Percentiles rank a stretch among this genome's conserved stretches.
phyloP scores from a whole-genome alignment of 805 yeast genomes.

The Ogataea pignaliae region DNA sequence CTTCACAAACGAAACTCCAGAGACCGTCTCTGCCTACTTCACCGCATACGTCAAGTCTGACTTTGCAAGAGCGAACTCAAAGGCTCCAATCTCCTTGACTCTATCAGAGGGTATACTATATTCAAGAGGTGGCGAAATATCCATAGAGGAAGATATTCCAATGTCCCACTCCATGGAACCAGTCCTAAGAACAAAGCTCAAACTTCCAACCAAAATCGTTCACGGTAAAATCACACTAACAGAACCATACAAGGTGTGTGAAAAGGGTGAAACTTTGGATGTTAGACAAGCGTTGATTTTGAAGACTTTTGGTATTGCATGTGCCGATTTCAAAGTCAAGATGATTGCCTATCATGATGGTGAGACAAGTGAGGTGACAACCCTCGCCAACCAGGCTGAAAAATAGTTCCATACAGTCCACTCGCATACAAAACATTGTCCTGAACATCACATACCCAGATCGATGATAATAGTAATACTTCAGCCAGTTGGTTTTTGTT shows the following conservation, averaged over 20 bases:
- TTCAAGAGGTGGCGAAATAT: constrained; percentile 91
- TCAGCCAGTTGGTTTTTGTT: too few relatives aligned
- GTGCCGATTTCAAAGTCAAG: constrained; percentile 82
- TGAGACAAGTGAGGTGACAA: constrained; percentile 37
- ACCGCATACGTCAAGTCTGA: constrained; percentile 72
- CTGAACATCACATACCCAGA: too few relatives aligned
- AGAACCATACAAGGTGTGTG: constrained; percentile 76
- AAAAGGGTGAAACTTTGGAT: constrained; percentile 73
- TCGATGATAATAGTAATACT: too few relatives aligned
- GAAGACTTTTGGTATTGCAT: constrained; percentile 94
- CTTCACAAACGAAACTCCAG: constrained; percentile 84
- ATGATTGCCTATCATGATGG: constrained; percentile 74
- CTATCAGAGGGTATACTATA: constrained; percentile 89
- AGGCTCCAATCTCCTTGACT: constrained; percentile 75
- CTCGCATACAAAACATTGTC: too few relatives aligned
- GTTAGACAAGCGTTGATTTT: constrained; percentile 87
- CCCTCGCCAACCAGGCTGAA: constrained; percentile 3
- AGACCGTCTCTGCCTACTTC: constrained; percentile 88
- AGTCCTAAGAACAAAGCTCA: constrained; percentile 81
- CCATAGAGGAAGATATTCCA: constrained; percentile 91
- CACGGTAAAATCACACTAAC: constrained; percentile 80
- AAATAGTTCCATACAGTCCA: not conserved
- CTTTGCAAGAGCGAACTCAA: constrained; percentile 85
- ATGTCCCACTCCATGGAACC: constrained; percentile 95
- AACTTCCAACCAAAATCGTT: constrained; percentile 87